Evolutionary conservation across 306 rosid genomes (phyloP).

Genomic region (Lathyrus sativus): DNA sequence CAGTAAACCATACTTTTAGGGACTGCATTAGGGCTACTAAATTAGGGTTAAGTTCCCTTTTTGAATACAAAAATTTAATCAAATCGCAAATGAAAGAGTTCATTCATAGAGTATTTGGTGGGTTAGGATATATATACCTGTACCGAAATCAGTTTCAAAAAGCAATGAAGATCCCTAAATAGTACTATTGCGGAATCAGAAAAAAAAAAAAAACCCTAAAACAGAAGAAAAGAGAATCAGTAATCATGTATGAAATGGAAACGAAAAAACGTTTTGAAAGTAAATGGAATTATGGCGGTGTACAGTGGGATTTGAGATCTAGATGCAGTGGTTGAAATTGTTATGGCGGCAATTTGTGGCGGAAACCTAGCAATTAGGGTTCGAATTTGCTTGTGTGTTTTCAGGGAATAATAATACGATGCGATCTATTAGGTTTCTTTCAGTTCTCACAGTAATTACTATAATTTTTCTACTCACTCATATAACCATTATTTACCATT

Average conservation of each 20-base stretch:
- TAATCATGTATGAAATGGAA: neutral
- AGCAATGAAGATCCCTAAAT: too few relatives aligned
- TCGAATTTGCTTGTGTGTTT: neutral
- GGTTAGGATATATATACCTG: neutral
- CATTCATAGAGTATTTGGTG: too few relatives aligned
- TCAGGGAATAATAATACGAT: constrained; percentile 6
- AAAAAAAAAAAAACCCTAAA: neutral
- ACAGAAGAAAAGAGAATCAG: neutral
- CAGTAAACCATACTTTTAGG: neutral
- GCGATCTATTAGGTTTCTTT: constrained; percentile 1
- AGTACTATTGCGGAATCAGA: neutral
- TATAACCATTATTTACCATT: too few relatives aligned
- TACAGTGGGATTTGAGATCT: constrained; percentile 2
- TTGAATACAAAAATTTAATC: neutral
- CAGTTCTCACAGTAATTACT: constrained; percentile 1
- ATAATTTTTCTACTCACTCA: neutral
- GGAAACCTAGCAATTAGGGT: constrained; percentile 9
- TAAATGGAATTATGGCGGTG: neutral
- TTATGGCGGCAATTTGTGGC: constrained; percentile 15
- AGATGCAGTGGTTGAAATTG: neutral
- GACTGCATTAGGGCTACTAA: neutral
- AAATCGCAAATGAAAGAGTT: neutral
- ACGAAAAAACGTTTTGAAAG: neutral
- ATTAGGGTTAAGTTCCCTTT: neutral
- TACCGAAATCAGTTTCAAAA: neutral